Conservation (phyloP, 805 yeast genomes). For the Candida orba region DNA sequence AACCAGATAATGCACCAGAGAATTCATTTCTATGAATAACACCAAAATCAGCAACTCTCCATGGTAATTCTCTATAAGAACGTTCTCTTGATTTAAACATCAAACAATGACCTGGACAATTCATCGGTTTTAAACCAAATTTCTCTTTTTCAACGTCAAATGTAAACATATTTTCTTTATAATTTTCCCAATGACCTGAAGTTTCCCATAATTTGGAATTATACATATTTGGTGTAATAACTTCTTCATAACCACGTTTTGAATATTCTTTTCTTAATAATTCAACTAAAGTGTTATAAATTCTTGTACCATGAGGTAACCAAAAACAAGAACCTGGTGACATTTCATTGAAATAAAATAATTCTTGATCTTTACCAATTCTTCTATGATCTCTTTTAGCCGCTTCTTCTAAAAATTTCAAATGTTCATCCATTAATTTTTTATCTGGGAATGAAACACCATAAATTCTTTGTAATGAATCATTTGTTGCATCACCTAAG, state of each 20-base stretch:
- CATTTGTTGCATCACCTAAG: conserved; percentile 87
- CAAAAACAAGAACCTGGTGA: conserved; percentile 98
- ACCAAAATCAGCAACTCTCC: conserved; percentile 98
- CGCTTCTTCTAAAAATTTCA: conserved; percentile 93
- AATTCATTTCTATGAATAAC: conserved; percentile 96
- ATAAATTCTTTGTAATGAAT: conserved; percentile 92
- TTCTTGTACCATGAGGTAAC: conserved; percentile 98
- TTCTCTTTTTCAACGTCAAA: conserved; percentile 95
- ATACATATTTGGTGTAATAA: conserved; percentile 98
- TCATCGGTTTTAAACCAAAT: conserved; percentile 92
- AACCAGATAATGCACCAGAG: conserved; percentile 89
- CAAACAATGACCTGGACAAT: conserved; percentile 89
- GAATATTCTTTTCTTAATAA: conserved; percentile 79
- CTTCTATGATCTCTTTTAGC: conserved; percentile 93
- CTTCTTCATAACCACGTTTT: conserved; percentile 95
- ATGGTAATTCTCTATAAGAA: conserved; percentile 93
- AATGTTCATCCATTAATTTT: conserved; percentile 88
- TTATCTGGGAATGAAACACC: conserved; percentile 99
- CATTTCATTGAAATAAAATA: conserved; percentile 91
- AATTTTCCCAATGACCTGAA: conserved; percentile 98
- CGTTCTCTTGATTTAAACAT: conserved; percentile 89
- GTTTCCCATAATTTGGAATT: conserved; percentile 97
- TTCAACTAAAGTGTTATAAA: conserved; percentile 81
- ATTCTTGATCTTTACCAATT: conserved; percentile 93
- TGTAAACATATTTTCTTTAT: conserved; percentile 94